These are phyloP conservation scores for Sicyos baderoa DNA, from an alignment of 306 rosid species.

Conservation along the genomic window DNA sequence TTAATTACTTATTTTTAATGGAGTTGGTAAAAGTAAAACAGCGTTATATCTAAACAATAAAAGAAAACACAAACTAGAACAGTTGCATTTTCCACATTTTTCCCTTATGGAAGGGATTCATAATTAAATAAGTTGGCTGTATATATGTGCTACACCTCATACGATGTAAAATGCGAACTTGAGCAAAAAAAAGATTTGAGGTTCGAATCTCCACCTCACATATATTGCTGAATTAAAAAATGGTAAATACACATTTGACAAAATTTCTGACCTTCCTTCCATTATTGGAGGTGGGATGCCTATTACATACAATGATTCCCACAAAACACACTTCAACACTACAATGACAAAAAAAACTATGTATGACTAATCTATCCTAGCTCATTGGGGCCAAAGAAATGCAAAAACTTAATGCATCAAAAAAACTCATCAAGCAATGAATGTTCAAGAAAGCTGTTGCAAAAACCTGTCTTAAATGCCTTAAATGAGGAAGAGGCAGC, in stretches of 20 bases:
- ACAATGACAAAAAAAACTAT: not conserved
- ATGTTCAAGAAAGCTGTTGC: not conserved
- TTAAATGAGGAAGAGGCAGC: not conserved
- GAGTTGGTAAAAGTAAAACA: not conserved
- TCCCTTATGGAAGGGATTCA: not conserved
- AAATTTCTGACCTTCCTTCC: not conserved
- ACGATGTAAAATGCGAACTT: no score
- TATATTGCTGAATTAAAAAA: no score
- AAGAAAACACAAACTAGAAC: not conserved
- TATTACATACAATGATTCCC: conserved; percentile 11
- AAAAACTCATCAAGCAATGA: conserved; percentile 7
- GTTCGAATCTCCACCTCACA: no score
- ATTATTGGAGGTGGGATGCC: not conserved
- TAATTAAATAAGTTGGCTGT: not conserved
- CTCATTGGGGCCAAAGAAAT: not conserved
- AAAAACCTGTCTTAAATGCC: not conserved
- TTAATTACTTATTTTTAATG: not conserved
- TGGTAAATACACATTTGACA: conserved; percentile 2
- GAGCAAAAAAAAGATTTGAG: no score
- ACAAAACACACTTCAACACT: conserved; percentile 4
- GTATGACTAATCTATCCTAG: not conserved
- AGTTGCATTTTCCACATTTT: not conserved
- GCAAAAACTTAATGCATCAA: not conserved
- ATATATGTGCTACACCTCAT: not conserved
- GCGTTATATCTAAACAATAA: not conserved